These are phyloP conservation scores for Rhizopogon sp. DNA, from an alignment of 768 basidiomycete genomes.

Conservation along the genomic window DNA sequence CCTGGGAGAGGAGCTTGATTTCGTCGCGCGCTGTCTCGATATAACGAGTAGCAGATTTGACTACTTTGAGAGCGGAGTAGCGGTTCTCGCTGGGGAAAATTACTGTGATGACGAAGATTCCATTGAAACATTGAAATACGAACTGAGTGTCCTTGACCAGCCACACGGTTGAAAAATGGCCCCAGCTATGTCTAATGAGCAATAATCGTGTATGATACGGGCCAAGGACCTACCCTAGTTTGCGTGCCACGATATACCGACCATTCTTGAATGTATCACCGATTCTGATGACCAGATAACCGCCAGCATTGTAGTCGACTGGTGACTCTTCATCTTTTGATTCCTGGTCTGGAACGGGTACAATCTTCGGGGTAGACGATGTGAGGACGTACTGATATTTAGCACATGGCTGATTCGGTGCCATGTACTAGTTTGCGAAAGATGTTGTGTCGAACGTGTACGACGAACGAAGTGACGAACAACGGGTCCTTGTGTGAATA, in stretches of 20 bases:
- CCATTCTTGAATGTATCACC: constrained; percentile 80
- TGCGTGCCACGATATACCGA: constrained; percentile 82
- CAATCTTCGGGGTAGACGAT: constrained; percentile 59
- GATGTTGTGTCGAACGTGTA: constrained; percentile 5
- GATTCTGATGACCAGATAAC: constrained; percentile 78
- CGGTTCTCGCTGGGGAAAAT: constrained; percentile 46
- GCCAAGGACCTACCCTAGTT: constrained; percentile 64
- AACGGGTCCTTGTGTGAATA: background rate
- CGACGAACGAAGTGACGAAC: background rate
- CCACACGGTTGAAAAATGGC: constrained; percentile 95
- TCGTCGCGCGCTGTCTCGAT: constrained; percentile 96
- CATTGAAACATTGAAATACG: constrained; percentile 26
- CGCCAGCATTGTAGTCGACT: constrained; percentile 79
- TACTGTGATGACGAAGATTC: constrained; percentile 8
- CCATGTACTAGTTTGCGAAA: constrained; percentile 39
- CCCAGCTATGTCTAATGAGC: constrained; percentile 57
- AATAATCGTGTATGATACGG: background rate
- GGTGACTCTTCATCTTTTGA: constrained; percentile 78
- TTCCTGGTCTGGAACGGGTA: constrained; percentile 60
- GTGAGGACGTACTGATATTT: constrained; percentile 77
- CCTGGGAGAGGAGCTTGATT: constrained; percentile 83
- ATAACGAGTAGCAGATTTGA: constrained; percentile 93
- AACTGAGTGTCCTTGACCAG: constrained; percentile 75
- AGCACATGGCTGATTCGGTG: constrained; percentile 58
- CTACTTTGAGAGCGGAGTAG: constrained; percentile 91